Percentiles rank a stretch among this genome's conserved stretches.
These are phyloP conservation scores for Dryadomyces quercivorus DNA, from an alignment of 2,329 filamentous ascomycete genomes.

Conservation along the genomic window DNA sequence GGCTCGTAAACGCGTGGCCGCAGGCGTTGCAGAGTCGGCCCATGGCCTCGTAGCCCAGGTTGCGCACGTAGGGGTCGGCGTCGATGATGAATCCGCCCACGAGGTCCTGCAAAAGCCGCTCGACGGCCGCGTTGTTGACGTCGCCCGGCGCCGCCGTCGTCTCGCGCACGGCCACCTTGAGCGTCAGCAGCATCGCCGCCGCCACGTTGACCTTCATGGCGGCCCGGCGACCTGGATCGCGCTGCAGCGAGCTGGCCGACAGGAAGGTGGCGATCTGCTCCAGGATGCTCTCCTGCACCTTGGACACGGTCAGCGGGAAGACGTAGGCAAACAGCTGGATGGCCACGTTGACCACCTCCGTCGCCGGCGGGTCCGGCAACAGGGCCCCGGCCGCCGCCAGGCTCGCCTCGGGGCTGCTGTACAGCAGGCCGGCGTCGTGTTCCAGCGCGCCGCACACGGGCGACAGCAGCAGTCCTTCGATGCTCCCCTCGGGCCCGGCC, in stretches of 20 bases:
- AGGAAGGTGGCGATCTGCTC: slow-evolving; percentile 88
- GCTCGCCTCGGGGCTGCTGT: slow-evolving; percentile 42
- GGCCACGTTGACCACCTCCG: slow-evolving; percentile 87
- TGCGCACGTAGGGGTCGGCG: slow-evolving; percentile 74
- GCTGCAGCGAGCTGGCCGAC: slow-evolving; percentile 65
- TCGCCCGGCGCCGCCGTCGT: slow-evolving; percentile 61
- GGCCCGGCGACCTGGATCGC: slow-evolving; percentile 78
- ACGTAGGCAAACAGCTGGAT: slow-evolving; percentile 88
- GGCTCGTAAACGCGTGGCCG: slow-evolving; percentile 79
- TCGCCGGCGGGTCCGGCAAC: slow-evolving; percentile 69
- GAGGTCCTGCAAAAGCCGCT: slow-evolving; percentile 73
- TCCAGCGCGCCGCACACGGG: slow-evolving; percentile 77
- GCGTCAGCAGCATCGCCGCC: slow-evolving; percentile 63
- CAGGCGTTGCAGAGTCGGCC: slow-evolving; percentile 74
- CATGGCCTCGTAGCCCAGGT: slow-evolving; percentile 71
- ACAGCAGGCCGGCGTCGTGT: slow-evolving; percentile 77
- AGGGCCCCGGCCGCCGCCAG: background rate
- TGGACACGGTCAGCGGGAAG: slow-evolving; percentile 76
- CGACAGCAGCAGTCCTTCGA: slow-evolving; percentile 49
- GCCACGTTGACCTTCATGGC: slow-evolving; percentile 88
- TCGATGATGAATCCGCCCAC: slow-evolving; percentile 63
- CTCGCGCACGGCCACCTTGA: slow-evolving; percentile 78
- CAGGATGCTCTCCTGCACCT: slow-evolving; percentile 89
- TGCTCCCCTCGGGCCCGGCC: slow-evolving; percentile 48
- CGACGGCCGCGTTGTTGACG: slow-evolving; percentile 61